Percentiles rank a stretch among this genome's conserved stretches.
phyloP scores from a whole-genome alignment of 306 rosid species.

The Quercus dentata region DNA sequence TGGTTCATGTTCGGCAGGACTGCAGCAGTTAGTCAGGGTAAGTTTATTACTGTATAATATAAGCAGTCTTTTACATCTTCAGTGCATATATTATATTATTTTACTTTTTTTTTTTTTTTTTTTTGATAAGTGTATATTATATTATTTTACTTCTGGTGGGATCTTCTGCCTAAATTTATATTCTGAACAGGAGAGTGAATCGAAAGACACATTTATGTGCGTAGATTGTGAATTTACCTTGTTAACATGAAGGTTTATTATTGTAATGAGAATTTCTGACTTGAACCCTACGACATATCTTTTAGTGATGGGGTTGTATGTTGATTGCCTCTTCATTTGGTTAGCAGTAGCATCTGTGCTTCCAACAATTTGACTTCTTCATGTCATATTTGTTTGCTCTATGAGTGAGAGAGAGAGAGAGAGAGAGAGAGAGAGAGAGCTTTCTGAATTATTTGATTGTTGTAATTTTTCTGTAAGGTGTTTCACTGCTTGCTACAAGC shows the following conservation, averaged over 20 bases:
- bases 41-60: not conserved
- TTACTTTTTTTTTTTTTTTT: not conserved
- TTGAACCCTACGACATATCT: not conserved
- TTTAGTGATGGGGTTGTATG: not conserved
- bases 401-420: not conserved
- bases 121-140: not conserved
- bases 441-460: not conserved
- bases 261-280: not conserved
- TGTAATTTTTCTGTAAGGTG: not conserved
- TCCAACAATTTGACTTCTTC: not conserved
- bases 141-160: not conserved
- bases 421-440: not conserved
- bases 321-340: not conserved
- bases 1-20: conserved; percentile 61
- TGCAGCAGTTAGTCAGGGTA: conserved; percentile 83
- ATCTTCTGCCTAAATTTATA: not conserved
- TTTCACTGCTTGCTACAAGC: not conserved
- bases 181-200: not conserved
- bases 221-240: not conserved
- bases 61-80: not conserved
- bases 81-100: not conserved
- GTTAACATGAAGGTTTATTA: not conserved
- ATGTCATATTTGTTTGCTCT: not conserved
- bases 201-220: not conserved
- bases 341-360: not conserved